Conservation (phyloP, 73 alveolate species). For the Symbiodinium natans region DNA sequence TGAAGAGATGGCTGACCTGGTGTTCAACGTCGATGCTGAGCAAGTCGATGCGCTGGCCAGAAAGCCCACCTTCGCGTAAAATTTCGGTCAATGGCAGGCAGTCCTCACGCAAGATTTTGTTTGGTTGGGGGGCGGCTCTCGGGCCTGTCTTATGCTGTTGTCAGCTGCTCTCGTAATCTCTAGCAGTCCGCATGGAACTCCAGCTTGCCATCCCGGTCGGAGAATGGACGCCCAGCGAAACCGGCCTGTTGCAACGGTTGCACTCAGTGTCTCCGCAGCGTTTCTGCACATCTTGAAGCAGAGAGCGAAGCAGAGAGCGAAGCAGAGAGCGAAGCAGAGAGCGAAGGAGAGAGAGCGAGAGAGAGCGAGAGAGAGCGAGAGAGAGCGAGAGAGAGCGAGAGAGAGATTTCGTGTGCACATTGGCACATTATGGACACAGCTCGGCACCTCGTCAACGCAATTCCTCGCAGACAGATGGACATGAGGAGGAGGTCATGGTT, state of each 20-base stretch:
- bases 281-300: neutral
- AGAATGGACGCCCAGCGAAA: constrained; percentile 30
- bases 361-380: no score
- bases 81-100: constrained; percentile 53
- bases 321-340: neutral
- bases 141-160: neutral
- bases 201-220: constrained; percentile 67
- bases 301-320: neutral
- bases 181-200: constrained; percentile 55
- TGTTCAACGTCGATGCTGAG: constrained; percentile 70
- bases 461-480: neutral
- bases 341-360: no score
- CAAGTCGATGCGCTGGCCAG: constrained; percentile 52
- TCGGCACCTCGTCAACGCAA: constrained; percentile 27
- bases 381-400: no score
- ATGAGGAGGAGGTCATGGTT: neutral
- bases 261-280: no score
- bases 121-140: neutral
- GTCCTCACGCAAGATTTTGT: constrained; percentile 7
- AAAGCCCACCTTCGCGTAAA: constrained; percentile 34
- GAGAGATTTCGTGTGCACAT: no score
- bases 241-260: constrained; percentile 17
- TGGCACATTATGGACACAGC: neutral
- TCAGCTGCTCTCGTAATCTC: neutral
- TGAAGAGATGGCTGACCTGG: constrained; percentile 3